Base-by-base conservation (phyloP, 208 protist species). In the Leishmania gerbilli region DNA sequence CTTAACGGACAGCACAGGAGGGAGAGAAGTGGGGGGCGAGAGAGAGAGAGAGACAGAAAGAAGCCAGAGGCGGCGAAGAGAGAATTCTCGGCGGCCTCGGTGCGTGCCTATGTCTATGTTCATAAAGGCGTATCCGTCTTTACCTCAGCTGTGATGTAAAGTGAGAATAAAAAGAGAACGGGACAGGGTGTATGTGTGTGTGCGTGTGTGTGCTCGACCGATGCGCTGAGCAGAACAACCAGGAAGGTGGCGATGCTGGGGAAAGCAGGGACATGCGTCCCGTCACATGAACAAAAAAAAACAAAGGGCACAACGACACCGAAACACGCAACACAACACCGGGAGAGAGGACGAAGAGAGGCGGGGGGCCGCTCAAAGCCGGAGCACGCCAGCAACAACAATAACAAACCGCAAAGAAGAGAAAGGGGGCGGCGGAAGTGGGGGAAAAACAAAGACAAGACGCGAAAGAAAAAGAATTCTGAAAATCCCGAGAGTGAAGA, bases 181-280 rank as follows among this genome's bases (percentile, higher is more conserved):
- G 3, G 45, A 49, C 31, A 72, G 24, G 21, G 3, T 69, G 8
- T 11, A 15, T 9, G 31, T 47, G 51, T 76, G 71, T 47, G 34
- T 76, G 71, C 31, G 34, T 62, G 71, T 76, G 51, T 8, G 49
- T 58, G 49, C 19, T n/a, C n/a, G 49, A 19, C 19, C 24, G 13
- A 9, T 31, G 40, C 67, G 40, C 67, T 13, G 5, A 24, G 7
- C 68, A 34, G 13, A 21, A 45, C 40, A n/a, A 55, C 40, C 6
- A 68, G 62, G 45, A 49, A 51, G 68, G 68, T 24, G 45, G 21
- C 68, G 24, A 9, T n/a, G 45, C 6, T 40, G 45, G 47, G 45
- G 34, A 27, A 31, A 79, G n/a, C 58, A 55, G 53, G 74, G 51
- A 71, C 11, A 74, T 27, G 74, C 77, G 74, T 62, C 60, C 49